These are phyloP conservation scores for Globisporangium camurandrum DNA, from an alignment of 352 stramenopile species.

Conservation along the genomic window DNA sequence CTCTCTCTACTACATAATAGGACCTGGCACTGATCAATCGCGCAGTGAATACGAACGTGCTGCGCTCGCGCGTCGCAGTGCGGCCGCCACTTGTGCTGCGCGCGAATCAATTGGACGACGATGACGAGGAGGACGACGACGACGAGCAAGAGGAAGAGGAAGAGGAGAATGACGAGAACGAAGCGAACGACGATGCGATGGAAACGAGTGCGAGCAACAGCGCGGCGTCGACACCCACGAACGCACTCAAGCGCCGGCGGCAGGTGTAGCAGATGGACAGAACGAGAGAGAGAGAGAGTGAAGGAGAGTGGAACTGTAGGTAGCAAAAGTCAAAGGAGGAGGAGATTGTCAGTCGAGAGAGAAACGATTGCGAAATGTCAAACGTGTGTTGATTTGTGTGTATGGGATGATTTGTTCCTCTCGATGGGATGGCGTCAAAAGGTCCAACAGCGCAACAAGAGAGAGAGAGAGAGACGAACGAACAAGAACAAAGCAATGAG, in stretches of 20 bases:
- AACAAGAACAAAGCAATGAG: no score
- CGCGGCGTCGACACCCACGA: constrained; percentile 15
- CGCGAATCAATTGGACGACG: constrained; percentile 7
- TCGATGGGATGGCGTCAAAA: no score
- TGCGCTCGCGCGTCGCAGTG: constrained; percentile 11
- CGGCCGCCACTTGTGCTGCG: constrained; percentile 8
- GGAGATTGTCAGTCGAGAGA: no score
- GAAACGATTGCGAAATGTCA: no score
- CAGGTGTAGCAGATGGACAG: background rate
- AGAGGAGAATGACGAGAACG: constrained; percentile 12
- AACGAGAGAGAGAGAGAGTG: no score
- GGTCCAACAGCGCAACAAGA: no score
- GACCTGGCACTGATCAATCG: constrained; percentile 72
- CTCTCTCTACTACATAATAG: constrained; percentile 20
- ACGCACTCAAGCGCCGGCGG: constrained; percentile 13
- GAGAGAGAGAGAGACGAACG: no score
- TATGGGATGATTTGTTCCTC: no score
- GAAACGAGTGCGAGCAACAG: constrained; percentile 21
- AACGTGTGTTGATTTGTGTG: no score
- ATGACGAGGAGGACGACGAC: constrained; percentile 11
- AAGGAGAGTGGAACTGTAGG: no score
- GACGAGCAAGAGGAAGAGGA: constrained; percentile 22
- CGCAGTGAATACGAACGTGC: constrained; percentile 44
- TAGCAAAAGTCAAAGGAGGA: no score
- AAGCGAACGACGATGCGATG: constrained; percentile 11